Percentiles rank a stretch among this genome's conserved stretches.
Conservation (phyloP, 257 asterid species). For the Gentiana straminea region DNA sequence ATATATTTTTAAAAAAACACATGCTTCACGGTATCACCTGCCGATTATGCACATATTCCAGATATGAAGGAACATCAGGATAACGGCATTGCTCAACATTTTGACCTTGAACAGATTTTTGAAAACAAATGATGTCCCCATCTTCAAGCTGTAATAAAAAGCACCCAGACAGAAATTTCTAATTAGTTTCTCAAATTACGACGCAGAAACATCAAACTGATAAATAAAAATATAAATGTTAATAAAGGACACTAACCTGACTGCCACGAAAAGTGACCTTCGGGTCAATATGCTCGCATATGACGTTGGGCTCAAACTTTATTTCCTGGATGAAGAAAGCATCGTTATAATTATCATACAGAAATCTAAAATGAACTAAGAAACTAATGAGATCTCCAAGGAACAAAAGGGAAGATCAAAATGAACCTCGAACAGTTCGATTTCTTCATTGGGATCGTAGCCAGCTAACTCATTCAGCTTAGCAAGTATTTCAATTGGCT, state of each 20-base stretch:
- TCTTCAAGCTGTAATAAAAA: slow-evolving; percentile 49
- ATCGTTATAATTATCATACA: neutral
- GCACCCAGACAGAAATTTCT: slow-evolving; percentile 6
- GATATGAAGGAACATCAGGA: slow-evolving; percentile 54
- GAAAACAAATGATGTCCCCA: slow-evolving; percentile 71
- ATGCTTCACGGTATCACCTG: slow-evolving; percentile 34
- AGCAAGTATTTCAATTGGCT: slow-evolving; percentile 42
- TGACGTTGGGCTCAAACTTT: slow-evolving; percentile 59
- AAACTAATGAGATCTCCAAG: neutral
- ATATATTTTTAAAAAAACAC: neutral
- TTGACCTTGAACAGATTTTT: slow-evolving; percentile 36
- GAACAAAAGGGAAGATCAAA: slow-evolving; percentile 2
- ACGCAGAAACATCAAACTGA: neutral
- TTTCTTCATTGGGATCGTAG: slow-evolving; percentile 52
- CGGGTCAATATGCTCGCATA: slow-evolving; percentile 62
- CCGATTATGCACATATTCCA: slow-evolving; percentile 65
- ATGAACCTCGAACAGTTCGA: slow-evolving; percentile 64
- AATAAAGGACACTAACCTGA: slow-evolving; percentile 29
- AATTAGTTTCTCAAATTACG: neutral
- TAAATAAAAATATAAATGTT: too few relatives aligned
- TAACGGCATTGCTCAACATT: slow-evolving; percentile 36
- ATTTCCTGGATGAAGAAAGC: slow-evolving; percentile 42
- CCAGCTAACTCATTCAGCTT: slow-evolving; percentile 65
- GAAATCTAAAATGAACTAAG: neutral
- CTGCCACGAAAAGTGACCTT: slow-evolving; percentile 37